phyloP scores from a whole-genome alignment of 345 rosid species.

The Camelina laxa region DNA sequence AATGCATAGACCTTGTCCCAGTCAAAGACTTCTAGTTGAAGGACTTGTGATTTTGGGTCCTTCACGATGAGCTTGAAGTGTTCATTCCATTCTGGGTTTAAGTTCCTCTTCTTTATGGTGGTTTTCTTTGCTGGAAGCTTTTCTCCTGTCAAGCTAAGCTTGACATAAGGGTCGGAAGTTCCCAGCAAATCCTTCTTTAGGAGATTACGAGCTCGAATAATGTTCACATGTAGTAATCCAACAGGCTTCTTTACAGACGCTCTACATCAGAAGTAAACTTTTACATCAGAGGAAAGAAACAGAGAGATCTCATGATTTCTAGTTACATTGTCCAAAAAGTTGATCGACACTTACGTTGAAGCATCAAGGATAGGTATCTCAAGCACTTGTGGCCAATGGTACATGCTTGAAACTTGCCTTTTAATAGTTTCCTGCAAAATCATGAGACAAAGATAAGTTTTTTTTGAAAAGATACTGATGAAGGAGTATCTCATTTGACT shows the following conservation, averaged over 20 bases:
- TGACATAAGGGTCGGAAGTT: conserved; percentile 76
- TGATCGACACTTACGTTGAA: conserved; percentile 54
- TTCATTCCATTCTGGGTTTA: conserved; percentile 88
- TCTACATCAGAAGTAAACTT: conserved; percentile 41
- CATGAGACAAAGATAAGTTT: not conserved
- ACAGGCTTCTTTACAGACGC: conserved; percentile 72
- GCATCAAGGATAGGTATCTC: conserved; percentile 69
- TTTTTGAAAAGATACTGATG: not conserved
- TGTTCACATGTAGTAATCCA: conserved; percentile 71
- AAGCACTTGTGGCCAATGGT: conserved; percentile 73
- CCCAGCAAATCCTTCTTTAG: conserved; percentile 71
- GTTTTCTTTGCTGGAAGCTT: conserved; percentile 72
- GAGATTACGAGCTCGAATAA: conserved; percentile 66
- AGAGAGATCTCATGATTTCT: not conserved
- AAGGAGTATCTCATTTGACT: conserved; percentile 22
- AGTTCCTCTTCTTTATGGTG: conserved; percentile 68
- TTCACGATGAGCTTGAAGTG: conserved; percentile 69
- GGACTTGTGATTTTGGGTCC: conserved; percentile 68
- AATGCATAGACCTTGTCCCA: conserved; percentile 73
- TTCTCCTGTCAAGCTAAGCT: conserved; percentile 67
- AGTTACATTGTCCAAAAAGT: not conserved
- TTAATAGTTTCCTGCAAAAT: conserved; percentile 59
- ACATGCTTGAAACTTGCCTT: conserved; percentile 62
- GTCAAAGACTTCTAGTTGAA: conserved; percentile 69
- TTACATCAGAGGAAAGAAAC: conserved; percentile 24